Conservation (phyloP, 2,329 filamentous ascomycete genomes). For the Pseudogymnoascus sp. region DNA sequence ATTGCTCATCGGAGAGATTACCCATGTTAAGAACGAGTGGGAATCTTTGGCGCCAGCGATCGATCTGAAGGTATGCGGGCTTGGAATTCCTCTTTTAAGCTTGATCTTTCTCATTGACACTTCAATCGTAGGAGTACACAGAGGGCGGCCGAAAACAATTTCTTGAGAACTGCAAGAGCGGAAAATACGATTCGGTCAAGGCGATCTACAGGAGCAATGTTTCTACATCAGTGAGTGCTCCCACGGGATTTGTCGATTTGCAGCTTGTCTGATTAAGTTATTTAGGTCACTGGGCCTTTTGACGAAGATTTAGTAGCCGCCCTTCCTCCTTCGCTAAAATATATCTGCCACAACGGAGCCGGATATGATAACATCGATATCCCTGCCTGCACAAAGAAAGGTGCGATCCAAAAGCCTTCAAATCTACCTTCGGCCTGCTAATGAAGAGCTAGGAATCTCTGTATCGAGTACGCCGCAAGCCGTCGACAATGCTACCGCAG, state of each 20-base stretch:
- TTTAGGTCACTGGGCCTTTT: constrained; percentile 52
- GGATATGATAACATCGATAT: constrained; percentile 77
- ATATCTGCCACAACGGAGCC: constrained; percentile 57
- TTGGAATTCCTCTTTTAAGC: not conserved
- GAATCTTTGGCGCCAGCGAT: constrained; percentile 11
- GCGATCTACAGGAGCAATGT: constrained; percentile 64
- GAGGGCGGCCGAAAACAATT: constrained; percentile 56
- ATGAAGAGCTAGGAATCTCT: constrained; percentile 33
- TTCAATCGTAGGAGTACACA: constrained; percentile 15
- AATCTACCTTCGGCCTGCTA: not conserved
- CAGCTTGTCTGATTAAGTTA: not conserved
- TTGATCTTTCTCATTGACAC: not conserved
- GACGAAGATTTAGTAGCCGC: constrained; percentile 57
- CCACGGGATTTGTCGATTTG: not conserved
- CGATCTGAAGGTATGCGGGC: constrained; percentile 4
- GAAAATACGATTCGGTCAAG: constrained; percentile 53
- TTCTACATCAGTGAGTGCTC: constrained; percentile 40
- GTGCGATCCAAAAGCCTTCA: constrained; percentile 41
- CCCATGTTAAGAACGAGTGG: constrained; percentile 22
- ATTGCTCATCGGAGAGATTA: constrained; percentile 21
- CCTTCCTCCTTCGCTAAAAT: constrained; percentile 42
- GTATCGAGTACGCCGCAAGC: constrained; percentile 70
- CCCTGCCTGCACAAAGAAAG: constrained; percentile 47
- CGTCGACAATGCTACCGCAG: constrained; percentile 72
- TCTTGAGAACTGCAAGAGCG: constrained; percentile 54